phyloP scores from a whole-genome alignment of 495 filamentous ascomycete species.

The Penicillium chermesinum region DNA sequence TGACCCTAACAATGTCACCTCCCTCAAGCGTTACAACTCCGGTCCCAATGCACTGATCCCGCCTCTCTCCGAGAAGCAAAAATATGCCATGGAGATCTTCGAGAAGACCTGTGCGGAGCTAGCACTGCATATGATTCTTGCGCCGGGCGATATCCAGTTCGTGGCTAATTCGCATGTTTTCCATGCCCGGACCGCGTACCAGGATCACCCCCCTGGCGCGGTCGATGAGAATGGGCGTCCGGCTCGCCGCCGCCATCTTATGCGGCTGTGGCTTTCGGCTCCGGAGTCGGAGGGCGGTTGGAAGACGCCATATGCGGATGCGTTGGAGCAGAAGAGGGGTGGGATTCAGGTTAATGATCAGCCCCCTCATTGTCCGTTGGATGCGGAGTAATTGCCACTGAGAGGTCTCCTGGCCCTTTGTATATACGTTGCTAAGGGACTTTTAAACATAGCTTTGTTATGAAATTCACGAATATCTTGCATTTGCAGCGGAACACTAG shows the following conservation, averaged over 20 bases:
- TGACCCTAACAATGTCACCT: slow-evolving; percentile 67
- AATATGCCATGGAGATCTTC: slow-evolving; percentile 53
- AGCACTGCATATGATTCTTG: slow-evolving; percentile 65
- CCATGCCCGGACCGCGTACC: slow-evolving; percentile 60
- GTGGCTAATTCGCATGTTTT: slow-evolving; percentile 59
- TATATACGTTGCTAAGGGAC: not conserved
- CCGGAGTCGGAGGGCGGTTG: slow-evolving; percentile 77
- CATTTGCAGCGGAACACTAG: not conserved
- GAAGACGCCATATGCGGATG: slow-evolving; percentile 70
- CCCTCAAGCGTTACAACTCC: slow-evolving; percentile 53
- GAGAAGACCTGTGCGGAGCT: slow-evolving; percentile 59
- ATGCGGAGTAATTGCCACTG: slow-evolving; percentile 51
- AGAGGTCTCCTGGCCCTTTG: not conserved
- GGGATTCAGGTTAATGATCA: slow-evolving; percentile 77
- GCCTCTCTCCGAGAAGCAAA: slow-evolving; percentile 54
- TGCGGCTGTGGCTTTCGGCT: slow-evolving; percentile 72
- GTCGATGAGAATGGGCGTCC: slow-evolving; percentile 29
- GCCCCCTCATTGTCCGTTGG: slow-evolving; percentile 54
- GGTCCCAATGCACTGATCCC: slow-evolving; percentile 51
- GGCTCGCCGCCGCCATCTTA: slow-evolving; percentile 60
- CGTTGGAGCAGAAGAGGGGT: slow-evolving; percentile 68
- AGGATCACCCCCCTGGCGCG: slow-evolving; percentile 49
- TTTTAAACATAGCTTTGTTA: not conserved
- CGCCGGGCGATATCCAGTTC: slow-evolving; percentile 70
- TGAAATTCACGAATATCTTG: not conserved